phyloP scores from a whole-genome alignment of 331 rosid genomes.

The Erythrophleum ivorense region DNA sequence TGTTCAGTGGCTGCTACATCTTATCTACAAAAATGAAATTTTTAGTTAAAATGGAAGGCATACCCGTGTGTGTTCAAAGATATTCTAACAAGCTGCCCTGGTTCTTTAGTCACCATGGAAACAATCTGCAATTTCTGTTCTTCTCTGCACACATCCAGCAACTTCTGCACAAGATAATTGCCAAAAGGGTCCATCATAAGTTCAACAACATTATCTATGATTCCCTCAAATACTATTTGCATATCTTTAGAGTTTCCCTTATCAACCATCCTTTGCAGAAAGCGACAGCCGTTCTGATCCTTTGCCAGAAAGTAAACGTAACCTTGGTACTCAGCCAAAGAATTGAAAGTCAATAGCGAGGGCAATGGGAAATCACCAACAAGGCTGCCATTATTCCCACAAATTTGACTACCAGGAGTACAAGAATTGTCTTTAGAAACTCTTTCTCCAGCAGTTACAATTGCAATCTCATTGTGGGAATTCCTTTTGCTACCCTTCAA shows the following conservation, averaged over 20 bases:
- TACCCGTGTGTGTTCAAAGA: conserved; percentile 80
- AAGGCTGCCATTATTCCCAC: conserved; percentile 33
- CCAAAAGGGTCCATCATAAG: conserved; percentile 77
- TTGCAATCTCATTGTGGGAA: conserved; percentile 21
- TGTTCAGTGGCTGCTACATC: conserved; percentile 5
- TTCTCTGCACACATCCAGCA: conserved; percentile 61
- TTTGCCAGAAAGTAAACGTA: conserved; percentile 54
- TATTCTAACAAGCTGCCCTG: conserved; percentile 61
- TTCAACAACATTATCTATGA: conserved; percentile 57
- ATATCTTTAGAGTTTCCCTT: conserved; percentile 54
- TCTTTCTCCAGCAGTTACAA: conserved; percentile 27
- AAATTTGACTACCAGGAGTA: conserved; percentile 24
- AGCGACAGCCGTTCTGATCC: conserved; percentile 74
- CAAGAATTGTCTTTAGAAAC: conserved; percentile 30
- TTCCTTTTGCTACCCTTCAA: conserved; percentile 34
- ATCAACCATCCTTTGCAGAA: conserved; percentile 58
- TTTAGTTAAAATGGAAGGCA: neutral
- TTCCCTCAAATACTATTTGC: conserved; percentile 52
- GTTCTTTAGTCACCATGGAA: conserved; percentile 52
- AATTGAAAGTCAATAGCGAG: conserved; percentile 30
- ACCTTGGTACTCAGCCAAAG: conserved; percentile 45
- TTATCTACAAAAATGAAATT: neutral
- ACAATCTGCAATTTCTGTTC: conserved; percentile 63
- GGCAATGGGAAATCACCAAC: conserved; percentile 31
- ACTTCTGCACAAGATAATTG: conserved; percentile 81